A percentile compares a stretch with the other conserved stretches of the same genome.
Evolutionary conservation across 306 rosid genomes (phyloP).

Genomic region (Pyrus pyrifolia): DNA sequence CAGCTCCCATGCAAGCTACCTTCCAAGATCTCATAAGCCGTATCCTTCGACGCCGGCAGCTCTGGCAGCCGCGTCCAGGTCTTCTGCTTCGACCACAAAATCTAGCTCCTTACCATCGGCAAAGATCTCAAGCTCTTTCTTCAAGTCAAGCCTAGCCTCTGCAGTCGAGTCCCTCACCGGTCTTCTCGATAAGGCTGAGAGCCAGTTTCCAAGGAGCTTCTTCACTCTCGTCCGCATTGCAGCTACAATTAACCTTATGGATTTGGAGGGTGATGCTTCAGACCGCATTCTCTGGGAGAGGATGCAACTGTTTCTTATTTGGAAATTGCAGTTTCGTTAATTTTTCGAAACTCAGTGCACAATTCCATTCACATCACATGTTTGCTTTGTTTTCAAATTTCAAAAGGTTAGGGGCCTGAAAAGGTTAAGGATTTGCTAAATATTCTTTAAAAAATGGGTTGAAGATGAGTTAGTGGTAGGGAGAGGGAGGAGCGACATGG

Average conservation of each 20-base stretch:
- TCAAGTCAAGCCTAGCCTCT: slow-evolving; percentile 62
- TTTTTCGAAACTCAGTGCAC: not conserved
- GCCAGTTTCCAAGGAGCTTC: slow-evolving; percentile 60
- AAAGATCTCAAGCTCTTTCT: slow-evolving; percentile 75
- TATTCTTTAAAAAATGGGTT: no score
- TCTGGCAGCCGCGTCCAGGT: slow-evolving; percentile 99
- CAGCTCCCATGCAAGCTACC: slow-evolving; percentile 49
- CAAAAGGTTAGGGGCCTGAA: slow-evolving; percentile 29
- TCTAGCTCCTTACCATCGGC: slow-evolving; percentile 84
- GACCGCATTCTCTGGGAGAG: slow-evolving; percentile 76
- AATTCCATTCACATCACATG: not conserved
- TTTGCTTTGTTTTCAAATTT: not conserved
- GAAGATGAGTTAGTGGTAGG: no score
- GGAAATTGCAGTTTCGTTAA: not conserved
- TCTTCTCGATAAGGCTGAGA: slow-evolving; percentile 59
- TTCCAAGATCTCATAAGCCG: slow-evolving; percentile 50
- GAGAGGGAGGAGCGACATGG: no score
- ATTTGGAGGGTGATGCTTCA: slow-evolving; percentile 70
- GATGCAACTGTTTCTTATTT: slow-evolving; percentile 17
- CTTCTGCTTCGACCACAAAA: slow-evolving; percentile 56
- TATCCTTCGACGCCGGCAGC: slow-evolving; percentile 23
- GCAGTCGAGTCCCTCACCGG: slow-evolving; percentile 62
- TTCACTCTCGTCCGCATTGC: slow-evolving; percentile 91
- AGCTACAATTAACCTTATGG: slow-evolving; percentile 92
- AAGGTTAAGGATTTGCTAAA: slow-evolving; percentile 48